Percentiles rank a stretch among this genome's conserved stretches.
Evolutionary conservation across 139 green algal genomes (phyloP).

Genomic region (Ostreobium quekettii): DNA sequence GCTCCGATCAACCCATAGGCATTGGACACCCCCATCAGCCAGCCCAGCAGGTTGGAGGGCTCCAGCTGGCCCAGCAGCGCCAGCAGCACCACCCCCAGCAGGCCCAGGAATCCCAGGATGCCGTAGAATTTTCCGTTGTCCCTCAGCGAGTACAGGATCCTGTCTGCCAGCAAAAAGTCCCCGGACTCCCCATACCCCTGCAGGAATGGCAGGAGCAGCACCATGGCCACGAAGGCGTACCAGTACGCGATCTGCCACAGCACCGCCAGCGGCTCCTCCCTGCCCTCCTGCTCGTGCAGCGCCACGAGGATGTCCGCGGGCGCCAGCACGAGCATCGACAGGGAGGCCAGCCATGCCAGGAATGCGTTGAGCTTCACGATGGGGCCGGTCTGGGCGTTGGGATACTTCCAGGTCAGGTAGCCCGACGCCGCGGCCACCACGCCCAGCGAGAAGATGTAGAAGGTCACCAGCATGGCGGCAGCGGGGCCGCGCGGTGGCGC

Average conservation of each 20-base stretch:
- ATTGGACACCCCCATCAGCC: conserved; percentile 43
- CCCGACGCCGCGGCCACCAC: neutral
- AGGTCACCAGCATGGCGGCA: too few relatives aligned
- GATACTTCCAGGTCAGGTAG: conserved; percentile 15
- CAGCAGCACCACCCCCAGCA: conserved; percentile 31
- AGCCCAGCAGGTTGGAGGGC: conserved; percentile 42
- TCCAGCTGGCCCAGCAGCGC: conserved; percentile 14
- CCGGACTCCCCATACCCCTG: conserved; percentile 38
- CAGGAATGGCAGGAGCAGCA: conserved; percentile 46
- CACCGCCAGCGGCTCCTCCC: conserved; percentile 18
- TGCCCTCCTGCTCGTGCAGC: conserved; percentile 7
- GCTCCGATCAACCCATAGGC: conserved; percentile 42
- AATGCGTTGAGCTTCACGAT: conserved; percentile 39
- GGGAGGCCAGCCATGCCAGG: conserved; percentile 43
- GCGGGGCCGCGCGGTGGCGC: too few relatives aligned
- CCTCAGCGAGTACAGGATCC: conserved; percentile 22
- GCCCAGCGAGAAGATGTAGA: neutral
- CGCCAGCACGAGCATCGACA: conserved; percentile 44
- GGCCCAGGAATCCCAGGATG: conserved; percentile 21
- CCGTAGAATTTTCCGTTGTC: conserved; percentile 43
- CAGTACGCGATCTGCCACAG: conserved; percentile 45
- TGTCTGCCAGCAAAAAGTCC: conserved; percentile 31
- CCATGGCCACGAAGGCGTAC: conserved; percentile 39
- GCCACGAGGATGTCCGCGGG: conserved; percentile 37
- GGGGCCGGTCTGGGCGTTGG: conserved; percentile 7